phyloP scores from a whole-genome alignment of 78 protist genomes.

The Protostelium mycophagum region DNA sequence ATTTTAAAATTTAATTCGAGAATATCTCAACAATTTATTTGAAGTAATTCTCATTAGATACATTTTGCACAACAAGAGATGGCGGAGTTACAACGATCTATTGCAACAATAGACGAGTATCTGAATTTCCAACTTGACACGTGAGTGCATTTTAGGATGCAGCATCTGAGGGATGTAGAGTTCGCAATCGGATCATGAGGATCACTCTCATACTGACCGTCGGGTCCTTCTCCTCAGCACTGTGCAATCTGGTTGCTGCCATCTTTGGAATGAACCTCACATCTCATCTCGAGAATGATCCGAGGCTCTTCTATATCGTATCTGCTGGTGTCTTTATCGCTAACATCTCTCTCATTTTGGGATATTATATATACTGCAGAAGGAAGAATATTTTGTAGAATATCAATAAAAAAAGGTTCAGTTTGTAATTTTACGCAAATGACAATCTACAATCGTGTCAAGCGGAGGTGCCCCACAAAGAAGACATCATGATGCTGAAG shows the following conservation, averaged over 20 bases:
- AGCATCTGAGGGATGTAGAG: background rate
- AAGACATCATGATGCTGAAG: too few species aligned
- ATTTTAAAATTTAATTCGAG: background rate
- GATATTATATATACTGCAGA: background rate
- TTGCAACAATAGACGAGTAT: background rate
- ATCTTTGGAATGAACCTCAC: background rate
- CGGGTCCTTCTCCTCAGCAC: background rate
- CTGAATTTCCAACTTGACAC: background rate
- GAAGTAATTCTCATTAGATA: too few species aligned
- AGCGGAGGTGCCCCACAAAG: too few species aligned
- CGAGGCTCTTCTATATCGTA: background rate
- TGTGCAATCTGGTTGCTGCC: background rate
- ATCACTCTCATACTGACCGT: background rate
- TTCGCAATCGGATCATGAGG: background rate
- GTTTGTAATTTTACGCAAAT: too few species aligned
- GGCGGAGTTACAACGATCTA: background rate
- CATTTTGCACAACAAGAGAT: background rate
- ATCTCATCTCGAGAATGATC: background rate
- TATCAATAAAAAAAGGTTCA: too few species aligned
- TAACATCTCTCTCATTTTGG: background rate
- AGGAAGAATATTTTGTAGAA: background rate
- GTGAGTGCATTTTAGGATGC: background rate
- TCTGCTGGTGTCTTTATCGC: background rate
- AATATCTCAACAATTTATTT: too few species aligned
- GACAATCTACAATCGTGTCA: too few species aligned